These are phyloP conservation scores for Pythium apleroticum DNA, from an alignment of 352 stramenopile species.

Conservation along the genomic window DNA sequence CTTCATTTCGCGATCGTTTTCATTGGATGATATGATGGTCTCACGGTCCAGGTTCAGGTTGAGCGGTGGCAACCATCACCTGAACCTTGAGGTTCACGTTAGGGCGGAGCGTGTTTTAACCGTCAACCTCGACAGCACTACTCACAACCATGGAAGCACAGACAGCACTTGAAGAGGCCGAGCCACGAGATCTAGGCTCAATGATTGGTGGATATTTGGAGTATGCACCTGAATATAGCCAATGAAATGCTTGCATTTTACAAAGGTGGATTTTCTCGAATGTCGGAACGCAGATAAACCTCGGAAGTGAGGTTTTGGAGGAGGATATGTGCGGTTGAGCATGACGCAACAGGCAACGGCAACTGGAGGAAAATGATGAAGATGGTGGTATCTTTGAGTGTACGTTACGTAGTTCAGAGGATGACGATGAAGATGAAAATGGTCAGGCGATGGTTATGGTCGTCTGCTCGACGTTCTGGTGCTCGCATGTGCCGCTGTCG, in stretches of 20 bases:
- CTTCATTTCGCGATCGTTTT: too few species aligned
- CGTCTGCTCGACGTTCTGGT: constrained; percentile 13
- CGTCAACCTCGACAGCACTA: too few species aligned
- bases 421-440: constrained; percentile 19
- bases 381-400: neutral
- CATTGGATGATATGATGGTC: too few species aligned
- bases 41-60: too few species aligned
- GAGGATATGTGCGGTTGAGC: neutral
- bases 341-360: neutral
- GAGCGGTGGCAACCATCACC: too few species aligned
- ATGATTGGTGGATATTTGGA: constrained; percentile 19
- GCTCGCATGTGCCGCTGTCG: neutral
- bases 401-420: neutral
- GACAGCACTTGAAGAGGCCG: constrained; percentile 19
- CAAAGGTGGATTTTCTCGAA: constrained; percentile 15
- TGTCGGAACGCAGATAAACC: constrained; percentile 4
- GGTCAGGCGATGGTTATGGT: neutral
- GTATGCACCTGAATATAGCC: neutral
- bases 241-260: constrained; percentile 2
- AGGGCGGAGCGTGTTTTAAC: too few species aligned
- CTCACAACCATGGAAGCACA: neutral
- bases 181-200: constrained; percentile 16
- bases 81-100: too few species aligned
- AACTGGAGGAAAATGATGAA: constrained; percentile 9
- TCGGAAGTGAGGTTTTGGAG: constrained; percentile 9